These are phyloP conservation scores for Oenanthe javanica DNA, from an alignment of 140 eudicot species.

Conservation along the genomic window DNA sequence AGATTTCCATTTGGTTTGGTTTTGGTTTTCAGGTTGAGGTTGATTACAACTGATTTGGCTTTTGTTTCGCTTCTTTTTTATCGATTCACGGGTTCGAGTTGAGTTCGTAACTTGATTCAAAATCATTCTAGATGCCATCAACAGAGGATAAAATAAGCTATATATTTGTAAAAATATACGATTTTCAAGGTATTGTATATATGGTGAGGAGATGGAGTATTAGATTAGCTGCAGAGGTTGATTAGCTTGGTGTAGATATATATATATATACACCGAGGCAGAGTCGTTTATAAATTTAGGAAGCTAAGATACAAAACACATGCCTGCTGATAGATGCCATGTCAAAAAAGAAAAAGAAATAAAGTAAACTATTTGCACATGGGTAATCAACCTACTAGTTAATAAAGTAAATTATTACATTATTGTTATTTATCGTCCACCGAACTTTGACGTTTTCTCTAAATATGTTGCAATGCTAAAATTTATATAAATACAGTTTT, in stretches of 20 bases:
- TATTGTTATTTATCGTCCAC: not conserved
- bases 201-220: not conserved
- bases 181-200: too few species aligned
- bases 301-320: not conserved
- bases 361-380: not conserved
- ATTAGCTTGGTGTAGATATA: not conserved
- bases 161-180: conserved; percentile 1
- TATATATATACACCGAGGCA: not conserved
- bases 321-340: not conserved
- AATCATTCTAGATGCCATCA: not conserved
- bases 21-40: conserved; percentile 7
- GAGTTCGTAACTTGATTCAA: conserved; percentile 43
- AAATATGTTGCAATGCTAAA: too few species aligned
- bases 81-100: conserved; percentile 39
- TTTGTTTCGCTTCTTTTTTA: conserved; percentile 42
- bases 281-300: not conserved
- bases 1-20: conserved; percentile 47
- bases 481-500: too few species aligned
- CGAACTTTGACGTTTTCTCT: not conserved
- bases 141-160: conserved; percentile 19
- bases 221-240: conserved; percentile 1
- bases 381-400: not conserved
- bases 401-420: not conserved
- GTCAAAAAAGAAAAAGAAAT: not conserved
- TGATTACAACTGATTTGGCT: conserved; percentile 17